These are phyloP conservation scores for Pluteus cervinus DNA, from an alignment of 768 basidiomycete species.

Conservation along the genomic window DNA sequence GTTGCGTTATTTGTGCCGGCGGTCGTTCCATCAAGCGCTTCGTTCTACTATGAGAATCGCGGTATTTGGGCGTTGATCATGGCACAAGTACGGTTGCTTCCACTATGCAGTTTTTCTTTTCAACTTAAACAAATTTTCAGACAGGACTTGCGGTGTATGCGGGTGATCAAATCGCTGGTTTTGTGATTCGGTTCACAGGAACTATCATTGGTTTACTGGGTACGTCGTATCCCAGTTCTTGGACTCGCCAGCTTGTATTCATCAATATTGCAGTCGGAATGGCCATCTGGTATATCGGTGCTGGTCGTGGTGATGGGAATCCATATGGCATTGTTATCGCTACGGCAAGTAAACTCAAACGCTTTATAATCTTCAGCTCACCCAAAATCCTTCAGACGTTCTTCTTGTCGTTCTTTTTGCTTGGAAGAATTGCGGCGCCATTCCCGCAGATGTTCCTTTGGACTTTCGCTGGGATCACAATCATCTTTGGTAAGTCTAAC, in stretches of 20 bases:
- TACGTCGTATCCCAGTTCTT: slow-evolving; percentile 11
- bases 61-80: slow-evolving; percentile 42
- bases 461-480: slow-evolving; percentile 32
- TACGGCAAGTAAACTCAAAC: slow-evolving; percentile 20
- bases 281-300: slow-evolving; percentile 38
- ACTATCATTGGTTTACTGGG: slow-evolving; percentile 29
- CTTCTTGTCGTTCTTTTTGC: slow-evolving; percentile 27
- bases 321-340: slow-evolving; percentile 36
- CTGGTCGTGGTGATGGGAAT: slow-evolving; percentile 30
- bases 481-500: slow-evolving; percentile 26
- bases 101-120: not conserved
- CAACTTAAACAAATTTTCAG: slow-evolving; percentile 10
- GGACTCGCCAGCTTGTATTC: too few relatives aligned
- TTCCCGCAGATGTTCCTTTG: slow-evolving; percentile 29
- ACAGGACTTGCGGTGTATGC: slow-evolving; percentile 34
- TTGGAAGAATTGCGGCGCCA: slow-evolving; percentile 28
- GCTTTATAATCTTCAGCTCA: not conserved
- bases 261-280: slow-evolving; percentile 24
- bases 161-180: slow-evolving; percentile 36
- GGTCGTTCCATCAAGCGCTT: slow-evolving; percentile 29
- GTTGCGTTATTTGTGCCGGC: slow-evolving; percentile 37
- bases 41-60: slow-evolving; percentile 37
- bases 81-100: slow-evolving; percentile 27
- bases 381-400: slow-evolving; percentile 18
- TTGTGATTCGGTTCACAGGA: slow-evolving; percentile 26